These are phyloP conservation scores for Novymonas esmeraldas DNA, from an alignment of 208 protist species.

Conservation along the genomic window DNA sequence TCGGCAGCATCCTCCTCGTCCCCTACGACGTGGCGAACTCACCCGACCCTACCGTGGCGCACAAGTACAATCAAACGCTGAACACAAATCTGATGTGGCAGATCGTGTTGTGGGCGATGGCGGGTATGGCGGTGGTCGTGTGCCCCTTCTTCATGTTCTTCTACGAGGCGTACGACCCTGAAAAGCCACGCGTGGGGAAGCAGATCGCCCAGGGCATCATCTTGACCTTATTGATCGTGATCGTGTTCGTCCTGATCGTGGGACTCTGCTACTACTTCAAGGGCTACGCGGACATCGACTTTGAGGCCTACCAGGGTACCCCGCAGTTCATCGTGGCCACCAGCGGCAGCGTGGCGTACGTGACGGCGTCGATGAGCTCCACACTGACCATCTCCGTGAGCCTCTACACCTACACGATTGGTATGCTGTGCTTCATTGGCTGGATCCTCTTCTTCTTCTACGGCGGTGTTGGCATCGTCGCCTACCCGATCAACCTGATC, in stretches of 20 bases:
- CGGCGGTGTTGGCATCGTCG: conserved; percentile 90
- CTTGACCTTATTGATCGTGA: conserved; percentile 60
- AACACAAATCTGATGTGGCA: conserved; percentile 90
- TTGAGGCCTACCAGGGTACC: conserved; percentile 38
- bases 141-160: conserved; percentile 94
- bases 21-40: conserved; percentile 94
- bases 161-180: conserved; percentile 93
- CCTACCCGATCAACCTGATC: conserved; percentile 81
- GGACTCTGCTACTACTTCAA: conserved; percentile 56
- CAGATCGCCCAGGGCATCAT: conserved; percentile 78
- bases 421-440: conserved; percentile 79
- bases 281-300: conserved; percentile 48
- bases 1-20: conserved; percentile 87
- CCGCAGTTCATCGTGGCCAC: conserved; percentile 37
- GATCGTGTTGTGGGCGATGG: conserved; percentile 83
- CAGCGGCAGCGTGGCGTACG: conserved; percentile 6
- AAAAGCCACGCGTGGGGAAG: conserved; percentile 54
- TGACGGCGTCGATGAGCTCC: conserved; percentile 22
- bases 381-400: conserved; percentile 49
- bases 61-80: conserved; percentile 67
- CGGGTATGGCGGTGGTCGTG: conserved; percentile 71
- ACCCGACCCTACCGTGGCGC: conserved; percentile 57
- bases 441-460: conserved; percentile 94
- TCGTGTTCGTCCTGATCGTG: conserved; percentile 60
- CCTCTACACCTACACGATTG: conserved; percentile 84